Conservation (phyloP, 2,329 filamentous ascomycete species). For the Neospermospora avenae region DNA sequence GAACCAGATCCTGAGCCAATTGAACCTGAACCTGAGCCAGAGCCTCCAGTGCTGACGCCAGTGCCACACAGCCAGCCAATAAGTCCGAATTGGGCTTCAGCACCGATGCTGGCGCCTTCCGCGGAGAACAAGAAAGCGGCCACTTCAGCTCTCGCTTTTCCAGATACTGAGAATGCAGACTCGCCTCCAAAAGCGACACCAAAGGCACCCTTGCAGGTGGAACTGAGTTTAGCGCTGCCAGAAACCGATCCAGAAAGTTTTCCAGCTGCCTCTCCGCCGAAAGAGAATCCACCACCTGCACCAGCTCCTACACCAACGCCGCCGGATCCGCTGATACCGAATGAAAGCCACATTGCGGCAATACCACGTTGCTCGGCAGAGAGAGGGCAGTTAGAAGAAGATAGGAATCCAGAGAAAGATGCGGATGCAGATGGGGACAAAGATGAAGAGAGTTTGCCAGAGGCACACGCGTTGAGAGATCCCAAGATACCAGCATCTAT, state of each 20-base stretch:
- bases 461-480: background rate
- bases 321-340: background rate
- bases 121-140: background rate
- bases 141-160: background rate
- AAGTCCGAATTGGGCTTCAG: background rate
- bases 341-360: slow-evolving; percentile 4
- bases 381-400: slow-evolving; percentile 6
- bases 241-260: background rate
- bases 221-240: background rate
- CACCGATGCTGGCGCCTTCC: background rate
- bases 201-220: slow-evolving; percentile 1
- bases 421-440: background rate
- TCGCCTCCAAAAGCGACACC: background rate
- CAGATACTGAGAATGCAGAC: background rate
- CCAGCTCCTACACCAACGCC: background rate
- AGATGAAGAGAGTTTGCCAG: background rate
- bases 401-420: background rate
- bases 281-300: background rate
- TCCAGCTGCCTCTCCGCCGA: background rate
- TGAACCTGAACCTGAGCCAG: background rate
- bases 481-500: background rate
- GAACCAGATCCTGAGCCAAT: background rate
- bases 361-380: background rate
- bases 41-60: background rate
- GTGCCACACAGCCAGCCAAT: background rate